Percentiles rank a stretch among this genome's conserved stretches.
Conservation (phyloP, 305 asterid species). For the Fraxinus paxiana region DNA sequence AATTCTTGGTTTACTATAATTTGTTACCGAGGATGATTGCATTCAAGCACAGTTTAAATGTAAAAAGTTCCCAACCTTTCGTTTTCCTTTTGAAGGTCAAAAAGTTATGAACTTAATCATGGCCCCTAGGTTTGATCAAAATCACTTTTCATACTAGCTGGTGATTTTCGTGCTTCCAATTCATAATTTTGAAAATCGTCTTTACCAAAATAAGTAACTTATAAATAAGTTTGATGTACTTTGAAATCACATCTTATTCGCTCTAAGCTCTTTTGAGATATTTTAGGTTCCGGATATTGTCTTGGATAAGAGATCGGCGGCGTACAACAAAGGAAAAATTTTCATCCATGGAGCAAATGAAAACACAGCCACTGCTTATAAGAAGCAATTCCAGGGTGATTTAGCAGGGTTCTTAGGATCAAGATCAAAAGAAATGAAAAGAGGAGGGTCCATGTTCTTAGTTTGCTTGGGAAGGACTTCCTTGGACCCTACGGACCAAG, state of each 20-base stretch:
- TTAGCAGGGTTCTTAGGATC: slow-evolving; percentile 55
- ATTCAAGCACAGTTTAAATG: not conserved
- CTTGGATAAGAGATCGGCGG: slow-evolving; percentile 61
- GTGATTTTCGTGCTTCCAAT: not conserved
- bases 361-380: slow-evolving; percentile 66
- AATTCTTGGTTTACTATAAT: not conserved
- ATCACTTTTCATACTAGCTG: not conserved
- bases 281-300: slow-evolving; percentile 75
- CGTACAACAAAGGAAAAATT: slow-evolving; percentile 69
- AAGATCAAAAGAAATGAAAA: slow-evolving; percentile 69
- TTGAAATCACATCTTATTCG: not conserved
- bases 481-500: slow-evolving; percentile 77
- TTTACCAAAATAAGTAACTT: not conserved
- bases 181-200: not conserved
- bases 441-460: slow-evolving; percentile 90
- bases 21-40: slow-evolving; percentile 7
- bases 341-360: slow-evolving; percentile 87
- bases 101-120: not conserved
- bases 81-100: not conserved
- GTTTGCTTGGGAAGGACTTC: slow-evolving; percentile 82
- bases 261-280: not conserved
- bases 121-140: not conserved
- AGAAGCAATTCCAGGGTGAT: slow-evolving; percentile 73
- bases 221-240: not conserved
- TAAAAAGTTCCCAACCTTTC: not conserved